Conservation (phyloP, 192 early-diverging fungal species). For the Funneliformis geosporum region DNA sequence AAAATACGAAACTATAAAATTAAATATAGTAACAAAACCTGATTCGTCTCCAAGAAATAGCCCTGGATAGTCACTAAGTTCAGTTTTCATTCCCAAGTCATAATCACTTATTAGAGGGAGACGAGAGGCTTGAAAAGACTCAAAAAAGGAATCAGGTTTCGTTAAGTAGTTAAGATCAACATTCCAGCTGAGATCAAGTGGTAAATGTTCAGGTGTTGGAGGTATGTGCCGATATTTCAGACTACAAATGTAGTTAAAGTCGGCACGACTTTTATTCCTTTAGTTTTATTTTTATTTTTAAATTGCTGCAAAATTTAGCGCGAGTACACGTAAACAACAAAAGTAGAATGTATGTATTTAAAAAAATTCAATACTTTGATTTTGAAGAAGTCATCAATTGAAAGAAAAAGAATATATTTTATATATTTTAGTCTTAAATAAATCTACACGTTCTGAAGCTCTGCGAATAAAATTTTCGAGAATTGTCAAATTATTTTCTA, state of each 20-base stretch:
- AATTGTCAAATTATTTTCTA: too few relatives aligned
- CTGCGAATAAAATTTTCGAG: too few relatives aligned
- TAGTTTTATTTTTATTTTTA: too few relatives aligned
- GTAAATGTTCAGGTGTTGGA: neutral
- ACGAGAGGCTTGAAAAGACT: neutral
- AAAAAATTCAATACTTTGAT: neutral
- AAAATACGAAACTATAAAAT: neutral
- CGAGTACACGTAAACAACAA: neutral
- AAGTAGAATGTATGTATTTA: neutral
- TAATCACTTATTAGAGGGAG: slow-evolving; percentile 15
- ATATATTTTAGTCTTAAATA: too few relatives aligned
- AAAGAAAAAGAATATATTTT: neutral
- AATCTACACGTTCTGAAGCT: too few relatives aligned
- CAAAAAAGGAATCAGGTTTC: neutral
- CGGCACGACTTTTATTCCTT: neutral
- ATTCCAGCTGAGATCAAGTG: slow-evolving; percentile 6
- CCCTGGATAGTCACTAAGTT: neutral
- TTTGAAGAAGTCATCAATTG: neutral
- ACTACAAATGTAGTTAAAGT: slow-evolving; percentile 13
- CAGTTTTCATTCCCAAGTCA: slow-evolving; percentile 13
- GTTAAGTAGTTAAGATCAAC: slow-evolving; percentile 7
- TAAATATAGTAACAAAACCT: neutral
- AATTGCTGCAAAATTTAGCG: neutral
- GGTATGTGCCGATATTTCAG: slow-evolving; percentile 5
- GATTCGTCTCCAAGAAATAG: slow-evolving; percentile 22